Evolutionary conservation across 2,329 filamentous ascomycete species (phyloP), one percentile per base, ranked within the genome.

Genomic region (Elsinoe ampelina): DNA sequence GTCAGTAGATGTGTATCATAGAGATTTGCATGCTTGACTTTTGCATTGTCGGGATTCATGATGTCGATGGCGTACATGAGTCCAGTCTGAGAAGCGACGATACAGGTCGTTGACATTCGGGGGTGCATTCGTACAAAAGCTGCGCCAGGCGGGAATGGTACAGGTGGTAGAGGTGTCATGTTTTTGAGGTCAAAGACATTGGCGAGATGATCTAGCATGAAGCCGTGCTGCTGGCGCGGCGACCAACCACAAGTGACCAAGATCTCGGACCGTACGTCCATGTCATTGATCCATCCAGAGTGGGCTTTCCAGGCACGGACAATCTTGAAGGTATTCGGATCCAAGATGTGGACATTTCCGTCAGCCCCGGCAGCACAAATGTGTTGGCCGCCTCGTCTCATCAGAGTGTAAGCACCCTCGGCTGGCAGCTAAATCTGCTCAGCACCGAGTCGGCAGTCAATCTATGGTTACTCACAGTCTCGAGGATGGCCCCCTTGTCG

Each of bases 41-140:
- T 91, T 67, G 89, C 89, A 17, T 88, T 85, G 66, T 95, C 91
- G 0, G 89, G 88, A 61, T 95, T 95, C 82, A 95, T 89, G 4
- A 98, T 80, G 70, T 98, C 93, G 52, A 97, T 89, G 12, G 97
- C 86, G 68, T 98, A 92, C 70, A 98, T 87, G 70, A 96, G 90
- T 1, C 95, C 93, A 42, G 83, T 87, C 66, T 95, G 89, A 2
- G 92, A 95, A 26, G 91, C 85, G 51, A 98, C 89, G 59, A 98
- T 91, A 65, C 89, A 92, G 0, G 95, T 97, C 0, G 93, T 96
- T 17, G 90, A 86, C 81, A 98, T 87, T 64, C 90, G 86, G 1
- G 95, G 93, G 69, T 98, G 93, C 87, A 98, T 93, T 58, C 93
- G 85, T 41, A 96, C 91, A 73, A 90, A 95, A 35, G 93, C 92